Base-by-base conservation (phyloP, 345 rosid species). In the Populus alba region DNA sequence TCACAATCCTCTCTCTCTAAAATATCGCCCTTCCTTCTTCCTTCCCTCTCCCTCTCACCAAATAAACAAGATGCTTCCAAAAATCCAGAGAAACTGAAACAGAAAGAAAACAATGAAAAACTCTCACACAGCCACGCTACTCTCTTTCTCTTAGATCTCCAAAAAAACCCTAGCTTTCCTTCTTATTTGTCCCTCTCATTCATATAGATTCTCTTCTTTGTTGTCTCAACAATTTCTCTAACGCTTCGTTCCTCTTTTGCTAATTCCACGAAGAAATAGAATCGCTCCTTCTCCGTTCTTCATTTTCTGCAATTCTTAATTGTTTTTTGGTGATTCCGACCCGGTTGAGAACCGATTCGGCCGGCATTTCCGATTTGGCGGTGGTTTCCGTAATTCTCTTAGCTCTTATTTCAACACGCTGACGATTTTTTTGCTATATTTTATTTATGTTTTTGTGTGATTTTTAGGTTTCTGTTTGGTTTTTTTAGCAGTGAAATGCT, bases 131-230 rank as follows among this genome's bases (percentile, higher is more conserved):
- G 72, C 75, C 80, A 65, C 72, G 79, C 73, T 83, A 49, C 77
- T 71, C 72, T 20, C 10, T 77, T 49, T 75, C n/a, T 78, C 45
- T 76, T 76, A 89, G 95, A 92, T 93, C 98, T 87, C 85, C 77
- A 72, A 83, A 68, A 85, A 53, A 20, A 81, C 77, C 71, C 66
- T 1, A 20, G 12, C 22, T 29, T 57, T 27, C 20, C 31, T 77
- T 37, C 33, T 20, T 1, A 25, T 61, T 47, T 13, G 9, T 2
- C 22, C 73, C 7, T 66, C 18, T 61, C 61, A 77, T 61, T 82
- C 49, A 61, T 49, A 22, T 43, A 38, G 71, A 45, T 79, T 76
- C 76, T 66, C 74, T 67, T 35, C 70, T 47, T 78, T 74, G 68
- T 22, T 47, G 16, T 47, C 17, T 47, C 73, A 75, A 83, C 82